A percentile compares a stretch with the other conserved stretches of the same genome.
Evolutionary conservation across 108 stramenopile species (phyloP).

Genomic region (Nitzschia putrida): DNA sequence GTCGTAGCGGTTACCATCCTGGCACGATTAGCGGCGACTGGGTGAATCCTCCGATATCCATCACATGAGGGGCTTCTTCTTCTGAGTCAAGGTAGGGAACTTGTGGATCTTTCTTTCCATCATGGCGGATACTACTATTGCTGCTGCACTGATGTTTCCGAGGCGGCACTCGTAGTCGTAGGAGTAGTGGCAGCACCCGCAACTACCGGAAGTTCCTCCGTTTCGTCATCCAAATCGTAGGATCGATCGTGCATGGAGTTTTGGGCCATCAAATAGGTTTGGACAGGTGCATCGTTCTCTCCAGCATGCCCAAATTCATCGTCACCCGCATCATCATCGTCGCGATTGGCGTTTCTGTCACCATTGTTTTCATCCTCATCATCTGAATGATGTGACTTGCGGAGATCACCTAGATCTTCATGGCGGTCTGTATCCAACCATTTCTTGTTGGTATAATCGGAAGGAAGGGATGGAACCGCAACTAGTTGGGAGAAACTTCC

Average conservation of each 20-base stretch:
- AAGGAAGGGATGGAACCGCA: too few species aligned
- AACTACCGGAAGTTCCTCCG: too few species aligned
- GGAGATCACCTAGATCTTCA: conserved; percentile 13
- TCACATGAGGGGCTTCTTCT: neutral
- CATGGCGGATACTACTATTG: neutral
- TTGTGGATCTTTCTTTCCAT: neutral
- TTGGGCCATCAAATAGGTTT: neutral
- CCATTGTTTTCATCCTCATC: too few species aligned
- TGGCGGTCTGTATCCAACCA: conserved; percentile 14
- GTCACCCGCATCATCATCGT: conserved; percentile 10
- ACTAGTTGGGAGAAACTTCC: neutral
- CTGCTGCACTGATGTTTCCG: neutral
- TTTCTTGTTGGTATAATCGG: too few species aligned
- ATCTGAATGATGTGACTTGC: neutral
- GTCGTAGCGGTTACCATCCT: too few species aligned
- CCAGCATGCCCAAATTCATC: conserved; percentile 14
- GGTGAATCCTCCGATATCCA: neutral
- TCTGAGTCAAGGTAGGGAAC: neutral
- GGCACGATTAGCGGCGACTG: too few species aligned
- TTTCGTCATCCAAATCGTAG: neutral
- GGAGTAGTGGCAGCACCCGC: neutral
- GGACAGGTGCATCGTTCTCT: conserved; percentile 5
- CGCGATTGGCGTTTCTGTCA: neutral
- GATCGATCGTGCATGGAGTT: neutral
- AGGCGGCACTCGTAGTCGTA: neutral